These are phyloP conservation scores for Carex arenaria DNA, from an alignment of 202 grass and related monocot species.

Conservation along the genomic window DNA sequence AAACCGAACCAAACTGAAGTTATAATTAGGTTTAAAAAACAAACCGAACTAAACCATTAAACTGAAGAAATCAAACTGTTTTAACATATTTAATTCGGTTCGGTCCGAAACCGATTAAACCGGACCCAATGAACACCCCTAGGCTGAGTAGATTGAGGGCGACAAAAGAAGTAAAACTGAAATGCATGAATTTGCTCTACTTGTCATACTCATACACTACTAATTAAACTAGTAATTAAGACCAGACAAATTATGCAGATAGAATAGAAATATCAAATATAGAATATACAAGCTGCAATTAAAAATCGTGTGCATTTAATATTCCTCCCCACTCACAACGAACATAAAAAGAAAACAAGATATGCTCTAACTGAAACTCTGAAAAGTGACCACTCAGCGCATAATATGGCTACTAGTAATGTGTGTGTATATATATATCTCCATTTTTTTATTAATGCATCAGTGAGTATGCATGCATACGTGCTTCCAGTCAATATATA, in stretches of 20 bases:
- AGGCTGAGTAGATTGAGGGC: neutral
- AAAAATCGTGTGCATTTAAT: conserved; percentile 18
- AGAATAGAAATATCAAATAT: conserved; percentile 15
- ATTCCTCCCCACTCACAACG: conserved; percentile 10
- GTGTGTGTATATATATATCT: neutral
- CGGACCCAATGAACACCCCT: no score
- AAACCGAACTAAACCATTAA: no score
- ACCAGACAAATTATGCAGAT: neutral
- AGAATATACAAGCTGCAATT: conserved; percentile 5
- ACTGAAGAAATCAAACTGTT: no score
- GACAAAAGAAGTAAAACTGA: neutral
- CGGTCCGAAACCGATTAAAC: no score
- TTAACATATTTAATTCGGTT: no score
- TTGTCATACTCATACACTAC: conserved; percentile 4
- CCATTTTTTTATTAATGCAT: conserved; percentile 17
- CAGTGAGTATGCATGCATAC: neutral
- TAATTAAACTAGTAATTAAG: neutral
- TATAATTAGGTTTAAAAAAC: no score
- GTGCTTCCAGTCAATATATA: neutral
- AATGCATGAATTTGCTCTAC: conserved; percentile 11
- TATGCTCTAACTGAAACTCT: conserved; percentile 28
- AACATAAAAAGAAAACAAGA: conserved; percentile 1
- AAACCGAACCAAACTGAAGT: no score
- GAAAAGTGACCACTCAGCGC: conserved; percentile 24
- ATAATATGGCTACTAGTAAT: conserved; percentile 7